A percentile compares a stretch with the other conserved stretches of the same genome.
phyloP scores from a whole-genome alignment of 2,329 filamentous ascomycete species.

The Exophiala sp. region DNA sequence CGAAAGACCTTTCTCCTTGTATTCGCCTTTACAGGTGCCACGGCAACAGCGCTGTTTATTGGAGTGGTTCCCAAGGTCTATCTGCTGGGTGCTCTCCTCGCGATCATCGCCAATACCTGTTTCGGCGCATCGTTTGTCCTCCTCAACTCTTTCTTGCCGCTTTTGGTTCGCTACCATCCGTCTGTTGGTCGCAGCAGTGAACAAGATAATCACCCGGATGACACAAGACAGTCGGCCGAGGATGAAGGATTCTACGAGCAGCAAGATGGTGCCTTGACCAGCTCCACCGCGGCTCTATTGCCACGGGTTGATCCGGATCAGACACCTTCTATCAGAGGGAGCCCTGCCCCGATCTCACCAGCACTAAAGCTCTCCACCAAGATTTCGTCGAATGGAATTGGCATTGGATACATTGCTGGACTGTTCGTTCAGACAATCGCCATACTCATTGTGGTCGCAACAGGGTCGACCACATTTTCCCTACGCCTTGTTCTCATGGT shows the following conservation, averaged over 20 bases:
- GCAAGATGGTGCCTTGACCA: constrained; percentile 13
- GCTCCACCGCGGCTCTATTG: constrained; percentile 26
- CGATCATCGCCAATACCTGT: constrained; percentile 85
- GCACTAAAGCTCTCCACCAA: constrained; percentile 79
- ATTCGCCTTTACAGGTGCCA: constrained; percentile 78
- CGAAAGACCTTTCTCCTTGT: constrained; percentile 77
- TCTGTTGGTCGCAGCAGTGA: constrained; percentile 31
- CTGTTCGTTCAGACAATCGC: constrained; percentile 76
- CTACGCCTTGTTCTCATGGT: constrained; percentile 80
- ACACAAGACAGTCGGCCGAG: constrained; percentile 5
- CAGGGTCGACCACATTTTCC: constrained; percentile 74
- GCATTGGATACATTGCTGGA: constrained; percentile 85
- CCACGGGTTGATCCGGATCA: constrained; percentile 31
- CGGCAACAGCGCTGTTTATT: constrained; percentile 83
- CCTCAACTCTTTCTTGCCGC: constrained; percentile 86
- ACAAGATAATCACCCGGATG: constrained; percentile 4
- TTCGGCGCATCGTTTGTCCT: constrained; percentile 94
- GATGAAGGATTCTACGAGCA: constrained; percentile 11
- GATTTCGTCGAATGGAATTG: constrained; percentile 87
- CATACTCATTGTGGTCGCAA: constrained; percentile 67
- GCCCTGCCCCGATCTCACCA: constrained; percentile 43
- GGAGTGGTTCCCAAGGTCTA: constrained; percentile 70
- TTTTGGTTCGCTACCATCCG: constrained; percentile 83
- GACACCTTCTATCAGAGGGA: constrained; percentile 10
- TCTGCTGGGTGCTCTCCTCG: constrained; percentile 71